Base-by-base conservation (phyloP, 352 stramenopile genomes). In the Vaucheria bursata region DNA sequence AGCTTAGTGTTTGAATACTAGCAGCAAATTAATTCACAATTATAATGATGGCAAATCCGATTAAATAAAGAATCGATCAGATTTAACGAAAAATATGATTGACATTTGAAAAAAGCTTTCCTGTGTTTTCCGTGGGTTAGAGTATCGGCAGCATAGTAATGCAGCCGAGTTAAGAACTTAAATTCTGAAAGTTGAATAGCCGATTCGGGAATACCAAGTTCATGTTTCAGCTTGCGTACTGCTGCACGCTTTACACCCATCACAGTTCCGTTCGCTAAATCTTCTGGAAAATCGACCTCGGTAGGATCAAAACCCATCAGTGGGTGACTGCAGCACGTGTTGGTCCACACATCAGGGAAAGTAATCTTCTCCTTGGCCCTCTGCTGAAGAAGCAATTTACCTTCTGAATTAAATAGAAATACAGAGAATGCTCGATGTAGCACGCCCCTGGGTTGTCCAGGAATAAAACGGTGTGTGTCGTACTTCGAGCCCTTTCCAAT, bases 241-340 rank as follows among this genome's bases (percentile, higher is more conserved):
- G 96, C 96, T 0, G 96, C 96, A 73, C 88, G 73, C 74, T 92
- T 93, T 0, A 89, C 89, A 29, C 89, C 89, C 66, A 77, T 77
- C 4, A 91, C 87, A n/a, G 49, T 86, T 33, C 89, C 89, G 59
- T 86, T 64, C 3, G 81, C 78, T 6, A 91, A 78, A 72, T 86
- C 85, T 49, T 88, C 80, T 18, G 84, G 82, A n/a, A 37, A 73
- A 77, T 94, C 89, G 0, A 94, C 87, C 78, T 93, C 35, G 12
- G n/a, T 80, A 18, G 50, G 67, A 71, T 5, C 1, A 25, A 5
- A 78, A 0, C 88, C 90, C 83, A 95, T 94, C 52, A 99, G 87
- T 12, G 95, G 96, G 87, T 99, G 96, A 75, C 89, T 96, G 87
- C 96, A 99, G 85, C 96, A 99, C 8, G 96, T 99, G 86, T 99